Evolutionary conservation across 768 basidiomycete species (phyloP), one percentile per base, ranked within the genome.

Genomic region (Dentipellis sp.): DNA sequence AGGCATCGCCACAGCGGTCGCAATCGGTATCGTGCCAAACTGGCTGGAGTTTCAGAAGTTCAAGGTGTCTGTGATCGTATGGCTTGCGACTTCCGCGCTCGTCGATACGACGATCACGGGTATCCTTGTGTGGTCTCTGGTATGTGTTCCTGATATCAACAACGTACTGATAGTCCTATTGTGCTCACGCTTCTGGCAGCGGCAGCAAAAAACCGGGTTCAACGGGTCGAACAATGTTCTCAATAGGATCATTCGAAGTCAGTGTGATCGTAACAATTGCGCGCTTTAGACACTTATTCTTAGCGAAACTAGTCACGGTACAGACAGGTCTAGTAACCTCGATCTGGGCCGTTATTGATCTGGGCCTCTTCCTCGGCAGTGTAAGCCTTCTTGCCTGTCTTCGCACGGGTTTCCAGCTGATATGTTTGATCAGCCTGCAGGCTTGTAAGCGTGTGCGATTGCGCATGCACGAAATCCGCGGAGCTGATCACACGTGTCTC

Each of bases 101-200:
- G 72, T 71, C 6, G 78, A 79, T 55, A 59, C 75, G 19, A 42
- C 70, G 3, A 79, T 80, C 40, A 77, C 77, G 1, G 55, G 62
- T 19, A 69, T 72, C 2, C 65, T 80, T 11, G 76, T 77, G 6
- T 70, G 67, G 68, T 71, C 72, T 59, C 62, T 80, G 63, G 78
- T 78, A 50, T 55, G 67, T 58, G 7, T 10, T 10, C 1, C 14
- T 21, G 7, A 0, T 49, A 21, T 16, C 19, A 4, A 42, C 22
- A 10, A n/a, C 21, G 36, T 11, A 4, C 39, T 53, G 29, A 21
- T 9, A 7, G 4, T 14, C 16, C 14, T 49, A 19, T 45, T 46
- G 3, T 39, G 36, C 17, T 14, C 1, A 46, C 11, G n/a, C 2
- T 19, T 50, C 37, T 23, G 37, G 14, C 42, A 78, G 77, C 60